phyloP scores from a whole-genome alignment of 306 rosid species.

The Pachyrhizus erosus region DNA sequence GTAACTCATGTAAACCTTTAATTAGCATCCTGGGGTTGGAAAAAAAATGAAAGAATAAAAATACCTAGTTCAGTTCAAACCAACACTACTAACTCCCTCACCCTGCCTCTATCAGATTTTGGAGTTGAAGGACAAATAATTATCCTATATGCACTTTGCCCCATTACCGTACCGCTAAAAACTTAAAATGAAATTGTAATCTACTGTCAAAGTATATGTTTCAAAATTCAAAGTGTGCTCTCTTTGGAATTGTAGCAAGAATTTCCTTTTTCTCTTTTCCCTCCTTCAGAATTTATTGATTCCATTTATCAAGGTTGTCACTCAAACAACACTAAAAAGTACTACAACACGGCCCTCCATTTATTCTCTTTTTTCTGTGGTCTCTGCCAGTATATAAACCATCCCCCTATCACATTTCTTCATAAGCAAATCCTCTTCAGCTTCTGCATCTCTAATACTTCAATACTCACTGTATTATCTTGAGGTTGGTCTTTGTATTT shows the following conservation, averaged over 20 bases:
- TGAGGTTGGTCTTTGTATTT: constrained; percentile 51
- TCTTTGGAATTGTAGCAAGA: constrained; percentile 67
- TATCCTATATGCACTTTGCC: constrained; percentile 45
- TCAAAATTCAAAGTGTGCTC: constrained; percentile 69
- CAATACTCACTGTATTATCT: constrained; percentile 42
- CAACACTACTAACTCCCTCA: background rate
- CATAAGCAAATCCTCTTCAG: constrained; percentile 50
- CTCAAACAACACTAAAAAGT: constrained; percentile 70
- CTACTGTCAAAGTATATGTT: constrained; percentile 51
- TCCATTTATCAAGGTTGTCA: constrained; percentile 80
- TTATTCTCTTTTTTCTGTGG: constrained; percentile 67
- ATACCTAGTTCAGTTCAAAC: background rate
- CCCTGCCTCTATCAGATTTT: constrained; percentile 20
- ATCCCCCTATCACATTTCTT: constrained; percentile 50
- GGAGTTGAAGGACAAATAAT: constrained; percentile 41
- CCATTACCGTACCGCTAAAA: constrained; percentile 42
- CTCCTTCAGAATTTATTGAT: constrained; percentile 59
- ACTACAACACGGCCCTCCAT: constrained; percentile 68
- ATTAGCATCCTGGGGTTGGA: background rate
- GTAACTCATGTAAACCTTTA: constrained; percentile 5
- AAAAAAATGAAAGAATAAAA: background rate
- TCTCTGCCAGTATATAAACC: constrained; percentile 70
- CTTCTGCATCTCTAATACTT: constrained; percentile 39
- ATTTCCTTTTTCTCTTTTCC: constrained; percentile 59
- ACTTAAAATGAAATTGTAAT: constrained; percentile 51